These are phyloP conservation scores for Kodamaea hsintzibuensis DNA, from an alignment of 805 yeast species.

Conservation along the genomic window DNA sequence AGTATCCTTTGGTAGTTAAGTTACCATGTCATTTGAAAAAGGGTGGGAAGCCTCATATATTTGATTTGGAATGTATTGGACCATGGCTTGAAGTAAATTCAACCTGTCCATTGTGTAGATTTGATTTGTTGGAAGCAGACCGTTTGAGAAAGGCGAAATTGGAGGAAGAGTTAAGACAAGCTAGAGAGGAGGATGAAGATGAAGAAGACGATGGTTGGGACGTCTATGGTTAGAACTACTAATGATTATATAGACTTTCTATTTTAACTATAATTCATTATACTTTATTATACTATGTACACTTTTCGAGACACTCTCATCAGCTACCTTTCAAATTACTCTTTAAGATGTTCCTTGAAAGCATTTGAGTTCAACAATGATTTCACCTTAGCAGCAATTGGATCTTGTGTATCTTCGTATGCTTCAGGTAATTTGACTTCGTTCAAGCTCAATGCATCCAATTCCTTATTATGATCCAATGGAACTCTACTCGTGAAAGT, in stretches of 20 bases:
- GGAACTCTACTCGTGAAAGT: slow-evolving; percentile 50
- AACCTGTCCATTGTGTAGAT: slow-evolving; percentile 87
- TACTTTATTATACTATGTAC: slow-evolving; percentile 5
- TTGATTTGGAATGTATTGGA: slow-evolving; percentile 86
- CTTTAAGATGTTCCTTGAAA: slow-evolving; percentile 42
- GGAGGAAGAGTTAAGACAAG: slow-evolving; percentile 33
- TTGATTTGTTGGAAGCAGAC: slow-evolving; percentile 53
- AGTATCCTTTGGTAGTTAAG: slow-evolving; percentile 75
- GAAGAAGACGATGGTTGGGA: slow-evolving; percentile 69
- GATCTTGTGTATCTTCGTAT: slow-evolving; percentile 36
- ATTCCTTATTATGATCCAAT: slow-evolving; percentile 30
- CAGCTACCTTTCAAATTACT: no score
- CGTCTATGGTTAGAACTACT: slow-evolving; percentile 72
- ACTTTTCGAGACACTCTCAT: not conserved
- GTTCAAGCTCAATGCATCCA: slow-evolving; percentile 32
- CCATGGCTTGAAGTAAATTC: slow-evolving; percentile 80
- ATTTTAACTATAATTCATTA: not conserved
- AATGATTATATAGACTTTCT: no score
- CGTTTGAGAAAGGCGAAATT: slow-evolving; percentile 30
- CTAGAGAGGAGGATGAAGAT: slow-evolving; percentile 49
- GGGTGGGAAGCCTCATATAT: slow-evolving; percentile 53
- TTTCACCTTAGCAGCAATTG: slow-evolving; percentile 64
- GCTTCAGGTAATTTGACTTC: slow-evolving; percentile 35
- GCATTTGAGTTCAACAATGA: slow-evolving; percentile 70
- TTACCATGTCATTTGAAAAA: slow-evolving; percentile 59